Base-by-base conservation (phyloP, 257 asterid species). In the Lycium barbarum region DNA sequence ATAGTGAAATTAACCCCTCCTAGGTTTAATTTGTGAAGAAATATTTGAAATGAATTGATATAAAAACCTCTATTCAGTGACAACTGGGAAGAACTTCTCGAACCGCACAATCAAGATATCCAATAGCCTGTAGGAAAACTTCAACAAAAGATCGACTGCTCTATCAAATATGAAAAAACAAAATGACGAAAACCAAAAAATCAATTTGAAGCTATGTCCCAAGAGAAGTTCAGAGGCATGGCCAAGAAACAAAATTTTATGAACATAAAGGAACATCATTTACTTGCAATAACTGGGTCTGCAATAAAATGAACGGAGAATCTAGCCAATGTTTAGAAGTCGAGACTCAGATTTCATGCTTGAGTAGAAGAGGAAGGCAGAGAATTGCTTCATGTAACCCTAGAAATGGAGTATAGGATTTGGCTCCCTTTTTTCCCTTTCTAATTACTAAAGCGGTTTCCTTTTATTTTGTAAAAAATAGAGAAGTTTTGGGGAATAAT, bases 81-180 rank as follows among this genome's bases (percentile, higher is more conserved):
- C 86, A 96, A 84, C 88, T 94, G 97, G 3, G 99, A 63, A 93
- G 97, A 84, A 96, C 98, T 68, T 93, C 96, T 71, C 93, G 92
- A 80, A 96, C 94, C 43, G 99, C 99, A 89, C 97, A 94, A 85
- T 96, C 99, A 88, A 96, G 97, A 91, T 93, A 94, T 83, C 99
- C 98, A 9, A 98, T 98, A 63, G 99, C 99, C 89, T 93, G 94
- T 49, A 96, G 90, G 88, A 96, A 96, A 82, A 94, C 68, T 87
- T 96, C 98, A 88, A 96, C 91, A 65, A 97, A 93, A 88, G 98
- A 90, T 87, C 98, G 91, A 57, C 99, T 92, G 89, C 91, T 90
- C 98, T 96, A 95, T 88, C 67, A 79, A 76, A 82, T 57, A 22
- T 78, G 7, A 53, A 53, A 53, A 78, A 15, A 4, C 62, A 78